Evolutionary conservation across 441 rosid species (phyloP).

Genomic region (Biscutella laevigata): DNA sequence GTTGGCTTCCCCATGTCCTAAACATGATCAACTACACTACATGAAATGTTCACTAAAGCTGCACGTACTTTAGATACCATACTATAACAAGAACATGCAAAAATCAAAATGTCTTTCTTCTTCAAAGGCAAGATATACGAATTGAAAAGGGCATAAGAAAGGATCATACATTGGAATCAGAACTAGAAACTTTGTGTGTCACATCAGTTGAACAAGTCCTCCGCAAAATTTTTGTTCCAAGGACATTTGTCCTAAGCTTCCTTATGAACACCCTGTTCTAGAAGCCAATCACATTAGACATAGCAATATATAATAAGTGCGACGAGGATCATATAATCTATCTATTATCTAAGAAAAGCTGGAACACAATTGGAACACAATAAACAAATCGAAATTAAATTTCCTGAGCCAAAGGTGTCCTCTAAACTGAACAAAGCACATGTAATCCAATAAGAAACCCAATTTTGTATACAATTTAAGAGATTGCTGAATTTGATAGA

Average conservation of each 20-base stretch:
- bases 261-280: slow-evolving; percentile 32
- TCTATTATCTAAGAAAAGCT: slow-evolving; percentile 5
- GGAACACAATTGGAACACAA: neutral
- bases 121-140: neutral
- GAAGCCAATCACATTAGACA: neutral
- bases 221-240: slow-evolving; percentile 24
- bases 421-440: neutral
- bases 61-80: neutral
- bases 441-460: neutral
- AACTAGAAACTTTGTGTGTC: slow-evolving; percentile 16
- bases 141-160: neutral
- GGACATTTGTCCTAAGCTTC: slow-evolving; percentile 25
- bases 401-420: neutral
- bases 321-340: neutral
- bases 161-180: slow-evolving; percentile 29
- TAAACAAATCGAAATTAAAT: neutral
- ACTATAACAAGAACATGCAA: neutral
- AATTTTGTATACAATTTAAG: neutral
- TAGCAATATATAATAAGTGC: neutral
- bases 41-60: neutral
- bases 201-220: slow-evolving; percentile 30
- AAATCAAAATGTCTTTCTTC: neutral
- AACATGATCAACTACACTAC: neutral
- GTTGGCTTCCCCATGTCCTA: neutral
- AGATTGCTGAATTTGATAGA: neutral